Evolutionary conservation across 139 green algal species (phyloP).

Genomic region (Yamagishiella unicocca): DNA sequence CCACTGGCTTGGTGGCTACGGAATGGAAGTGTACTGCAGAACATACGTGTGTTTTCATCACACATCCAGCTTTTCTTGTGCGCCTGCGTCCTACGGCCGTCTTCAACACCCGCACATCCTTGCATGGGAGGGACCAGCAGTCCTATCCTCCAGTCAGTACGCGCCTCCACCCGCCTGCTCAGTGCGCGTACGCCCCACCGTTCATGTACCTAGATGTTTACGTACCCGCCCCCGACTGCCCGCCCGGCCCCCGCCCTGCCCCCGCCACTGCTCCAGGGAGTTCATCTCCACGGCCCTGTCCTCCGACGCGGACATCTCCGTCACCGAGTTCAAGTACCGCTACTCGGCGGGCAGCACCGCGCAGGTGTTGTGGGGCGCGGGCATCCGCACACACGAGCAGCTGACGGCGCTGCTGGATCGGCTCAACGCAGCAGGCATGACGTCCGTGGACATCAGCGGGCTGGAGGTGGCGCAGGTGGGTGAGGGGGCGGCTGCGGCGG

Average conservation of each 20-base stretch:
- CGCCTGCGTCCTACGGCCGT: too few species aligned
- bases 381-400: slow-evolving; percentile 60
- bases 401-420: slow-evolving; percentile 71
- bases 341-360: slow-evolving; percentile 69
- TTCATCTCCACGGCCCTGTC: slow-evolving; percentile 32
- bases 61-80: too few species aligned
- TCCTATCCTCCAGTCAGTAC: too few species aligned
- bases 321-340: slow-evolving; percentile 98
- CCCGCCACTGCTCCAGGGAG: neutral
- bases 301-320: slow-evolving; percentile 42
- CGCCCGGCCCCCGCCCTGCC: neutral
- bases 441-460: slow-evolving; percentile 83
- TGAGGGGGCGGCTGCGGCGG: neutral
- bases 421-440: slow-evolving; percentile 71
- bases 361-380: slow-evolving; percentile 81
- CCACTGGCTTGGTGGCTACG: neutral
- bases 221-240: too few species aligned
- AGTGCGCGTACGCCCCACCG: too few species aligned
- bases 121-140: too few species aligned
- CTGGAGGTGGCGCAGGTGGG: slow-evolving; percentile 72
- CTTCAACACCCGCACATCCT: too few species aligned
- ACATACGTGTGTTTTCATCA: too few species aligned
- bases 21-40: too few species aligned
- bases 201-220: too few species aligned
- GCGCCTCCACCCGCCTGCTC: too few species aligned